These are phyloP conservation scores for Neoarthrinium moseri DNA, from an alignment of 2,329 filamentous ascomycete species.

Conservation along the genomic window DNA sequence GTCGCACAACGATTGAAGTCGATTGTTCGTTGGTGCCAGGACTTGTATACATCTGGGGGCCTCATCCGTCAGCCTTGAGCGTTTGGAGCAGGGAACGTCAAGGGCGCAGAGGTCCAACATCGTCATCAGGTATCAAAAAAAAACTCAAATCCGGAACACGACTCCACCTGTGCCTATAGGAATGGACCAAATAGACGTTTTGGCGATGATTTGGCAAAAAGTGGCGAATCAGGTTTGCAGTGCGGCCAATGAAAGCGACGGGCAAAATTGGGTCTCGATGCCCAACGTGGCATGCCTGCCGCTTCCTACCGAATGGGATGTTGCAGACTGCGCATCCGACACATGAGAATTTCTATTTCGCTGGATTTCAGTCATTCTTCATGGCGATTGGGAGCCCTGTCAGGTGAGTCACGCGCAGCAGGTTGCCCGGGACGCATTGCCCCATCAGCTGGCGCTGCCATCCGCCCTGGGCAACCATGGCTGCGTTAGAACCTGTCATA, in stretches of 20 bases:
- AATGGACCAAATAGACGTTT: slow-evolving; percentile 8
- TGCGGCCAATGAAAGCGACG: slow-evolving; percentile 18
- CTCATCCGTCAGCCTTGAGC: too few relatives aligned
- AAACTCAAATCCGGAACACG: neutral
- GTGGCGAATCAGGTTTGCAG: slow-evolving; percentile 17
- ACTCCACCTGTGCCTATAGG: neutral
- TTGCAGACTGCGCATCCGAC: slow-evolving; percentile 14
- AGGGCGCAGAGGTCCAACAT: neutral
- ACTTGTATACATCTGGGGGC: too few relatives aligned
- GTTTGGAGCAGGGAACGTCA: too few relatives aligned
- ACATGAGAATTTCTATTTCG: slow-evolving; percentile 14
- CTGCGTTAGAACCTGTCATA: slow-evolving; percentile 6
- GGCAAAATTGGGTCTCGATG: slow-evolving; percentile 22
- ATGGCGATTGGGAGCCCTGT: slow-evolving; percentile 28
- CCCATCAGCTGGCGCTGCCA: slow-evolving; percentile 17
- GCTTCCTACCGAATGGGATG: slow-evolving; percentile 3
- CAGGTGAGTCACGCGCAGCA: slow-evolving; percentile 27
- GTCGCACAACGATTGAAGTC: too few relatives aligned
- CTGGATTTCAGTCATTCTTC: slow-evolving; percentile 21
- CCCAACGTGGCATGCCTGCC: slow-evolving; percentile 22
- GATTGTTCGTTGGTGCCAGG: too few relatives aligned
- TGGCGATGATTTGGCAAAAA: slow-evolving; percentile 18
- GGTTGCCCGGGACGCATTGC: slow-evolving; percentile 18
- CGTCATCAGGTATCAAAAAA: slow-evolving; percentile 5
- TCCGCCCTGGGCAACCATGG: slow-evolving; percentile 14